Base-by-base conservation (phyloP, 495 filamentous ascomycete species). In the Hyaloscypha bicolor region DNA sequence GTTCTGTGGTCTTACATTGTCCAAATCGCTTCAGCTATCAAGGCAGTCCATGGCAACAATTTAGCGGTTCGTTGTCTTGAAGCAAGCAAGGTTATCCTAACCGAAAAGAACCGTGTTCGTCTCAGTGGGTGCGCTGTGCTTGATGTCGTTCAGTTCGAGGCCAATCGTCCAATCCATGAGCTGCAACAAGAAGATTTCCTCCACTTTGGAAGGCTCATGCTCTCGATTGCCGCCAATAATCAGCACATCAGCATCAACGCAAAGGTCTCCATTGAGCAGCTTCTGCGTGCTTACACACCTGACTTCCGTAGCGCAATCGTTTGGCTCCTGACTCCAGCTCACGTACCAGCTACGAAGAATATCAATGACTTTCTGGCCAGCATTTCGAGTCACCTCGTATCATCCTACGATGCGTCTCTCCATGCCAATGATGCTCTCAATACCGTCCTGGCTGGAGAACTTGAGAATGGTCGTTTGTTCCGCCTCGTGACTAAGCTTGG, bases 1-100 rank as follows among this genome's bases (percentile, higher is more conserved):
- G 80, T 91, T 25, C 77, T 99, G 3, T 99, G 96, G 96, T 85
- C 88, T 65, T 99, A 97, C 74, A 86, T 97, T 60, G 90, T 93
- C 35, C 95, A 99, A 78, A 90, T 98, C 64, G 88, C 91, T n/a
- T 93, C 89, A 67, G 94, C 90, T 6, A 81, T 99, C 48, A 95
- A 92, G 76, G 83, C 88, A 3, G 94, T 98, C 55, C 95, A 99
- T 75, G 82, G 84, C 32, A 86, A 83, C 52, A 90, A 91, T 6
- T 84, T 97, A 21, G 94, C 95, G 25, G 93, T 93, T 51, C 82
- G 93, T 48, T 86, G 94, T 37, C 85, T 98, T 45, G 92, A 94
- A 62, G 79, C 90, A 19, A 93, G 84, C 77, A 97, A 97, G 73
- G 86, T 98, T 55, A 82, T 99, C 30, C 69, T 97, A 51, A 95